A percentile compares a stretch with the other conserved stretches of the same genome.
These are phyloP conservation scores for Ustilago nuda DNA, from an alignment of 1,284 basidiomycete genomes.

Conservation along the genomic window DNA sequence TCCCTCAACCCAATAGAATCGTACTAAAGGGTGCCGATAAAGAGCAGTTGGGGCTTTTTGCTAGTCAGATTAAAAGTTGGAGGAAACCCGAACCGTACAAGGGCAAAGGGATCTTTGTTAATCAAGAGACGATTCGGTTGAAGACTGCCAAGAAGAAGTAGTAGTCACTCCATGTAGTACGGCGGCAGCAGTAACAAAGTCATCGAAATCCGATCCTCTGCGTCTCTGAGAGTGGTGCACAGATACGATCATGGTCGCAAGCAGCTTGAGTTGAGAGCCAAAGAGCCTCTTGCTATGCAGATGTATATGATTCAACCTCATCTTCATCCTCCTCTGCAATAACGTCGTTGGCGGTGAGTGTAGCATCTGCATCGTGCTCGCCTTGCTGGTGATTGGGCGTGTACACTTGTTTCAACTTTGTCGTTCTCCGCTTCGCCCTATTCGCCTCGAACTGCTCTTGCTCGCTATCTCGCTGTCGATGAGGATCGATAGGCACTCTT, in stretches of 20 bases:
- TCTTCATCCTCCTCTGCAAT: slow-evolving; percentile 27
- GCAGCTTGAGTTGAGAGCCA: background rate
- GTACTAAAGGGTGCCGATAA: slow-evolving; percentile 73
- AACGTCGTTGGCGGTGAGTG: slow-evolving; percentile 6
- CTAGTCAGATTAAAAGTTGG: slow-evolving; percentile 84
- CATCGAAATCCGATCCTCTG: no score
- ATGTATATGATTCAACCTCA: slow-evolving; percentile 6
- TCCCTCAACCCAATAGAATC: slow-evolving; percentile 72
- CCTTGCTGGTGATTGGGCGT: background rate
- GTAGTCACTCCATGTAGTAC: slow-evolving; percentile 19
- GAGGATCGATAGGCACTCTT: slow-evolving; percentile 48
- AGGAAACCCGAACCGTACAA: slow-evolving; percentile 97
- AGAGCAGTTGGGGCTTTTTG: slow-evolving; percentile 82
- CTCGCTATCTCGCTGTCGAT: slow-evolving; percentile 18
- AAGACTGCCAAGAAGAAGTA: slow-evolving; percentile 97
- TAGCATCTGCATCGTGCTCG: slow-evolving; percentile 21
- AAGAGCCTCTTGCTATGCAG: background rate
- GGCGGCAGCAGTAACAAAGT: no score
- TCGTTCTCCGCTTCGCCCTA: background rate
- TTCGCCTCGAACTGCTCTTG: background rate
- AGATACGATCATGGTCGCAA: no score
- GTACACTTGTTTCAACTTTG: background rate
- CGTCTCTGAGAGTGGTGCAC: no score
- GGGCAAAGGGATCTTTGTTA: slow-evolving; percentile 85
- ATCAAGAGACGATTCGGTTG: slow-evolving; percentile 86